A percentile compares a stretch with the other conserved stretches of the same genome.
phyloP scores from a whole-genome alignment of 2,329 filamentous ascomycete species.

The Arthrobotrys sphaeroides region DNA sequence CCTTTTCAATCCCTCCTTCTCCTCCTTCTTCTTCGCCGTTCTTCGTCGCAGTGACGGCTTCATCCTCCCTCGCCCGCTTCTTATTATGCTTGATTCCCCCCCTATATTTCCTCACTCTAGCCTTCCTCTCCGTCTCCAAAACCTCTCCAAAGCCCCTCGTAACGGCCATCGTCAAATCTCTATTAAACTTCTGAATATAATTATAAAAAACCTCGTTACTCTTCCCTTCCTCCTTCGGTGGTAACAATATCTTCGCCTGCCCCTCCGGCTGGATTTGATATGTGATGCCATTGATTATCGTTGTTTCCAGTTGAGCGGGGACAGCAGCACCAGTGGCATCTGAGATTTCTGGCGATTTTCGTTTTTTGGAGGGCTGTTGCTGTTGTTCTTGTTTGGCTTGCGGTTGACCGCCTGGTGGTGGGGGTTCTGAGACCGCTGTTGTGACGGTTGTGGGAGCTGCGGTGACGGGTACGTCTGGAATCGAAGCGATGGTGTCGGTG shows the following conservation, averaged over 20 bases:
- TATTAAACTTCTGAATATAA: constrained; percentile 98
- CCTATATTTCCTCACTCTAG: constrained; percentile 62
- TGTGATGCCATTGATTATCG: constrained; percentile 10
- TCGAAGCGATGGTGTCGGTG: neutral
- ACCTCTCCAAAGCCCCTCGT: constrained; percentile 89
- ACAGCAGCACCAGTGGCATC: too few species aligned
- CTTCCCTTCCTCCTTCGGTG: neutral
- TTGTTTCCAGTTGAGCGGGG: constrained; percentile 23
- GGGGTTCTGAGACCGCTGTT: neutral
- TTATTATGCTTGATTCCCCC: constrained; percentile 60
- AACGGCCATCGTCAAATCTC: constrained; percentile 89
- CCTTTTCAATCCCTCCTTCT: constrained; percentile 39
- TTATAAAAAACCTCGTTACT: constrained; percentile 89
- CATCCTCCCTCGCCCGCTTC: constrained; percentile 65
- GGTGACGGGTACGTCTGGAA: neutral
- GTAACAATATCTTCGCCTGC: constrained; percentile 31
- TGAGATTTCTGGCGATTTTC: neutral
- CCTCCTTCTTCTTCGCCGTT: constrained; percentile 60
- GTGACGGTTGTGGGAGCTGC: neutral
- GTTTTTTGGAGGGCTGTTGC: constrained; percentile 2
- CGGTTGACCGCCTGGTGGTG: constrained; percentile 31
- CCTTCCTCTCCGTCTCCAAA: constrained; percentile 64
- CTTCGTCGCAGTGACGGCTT: constrained; percentile 55
- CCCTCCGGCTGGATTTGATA: constrained; percentile 50
- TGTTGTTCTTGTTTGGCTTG: constrained; percentile 21